phyloP scores from a whole-genome alignment of 176 grass and related monocot genomes.

The Lolium multiflorum region DNA sequence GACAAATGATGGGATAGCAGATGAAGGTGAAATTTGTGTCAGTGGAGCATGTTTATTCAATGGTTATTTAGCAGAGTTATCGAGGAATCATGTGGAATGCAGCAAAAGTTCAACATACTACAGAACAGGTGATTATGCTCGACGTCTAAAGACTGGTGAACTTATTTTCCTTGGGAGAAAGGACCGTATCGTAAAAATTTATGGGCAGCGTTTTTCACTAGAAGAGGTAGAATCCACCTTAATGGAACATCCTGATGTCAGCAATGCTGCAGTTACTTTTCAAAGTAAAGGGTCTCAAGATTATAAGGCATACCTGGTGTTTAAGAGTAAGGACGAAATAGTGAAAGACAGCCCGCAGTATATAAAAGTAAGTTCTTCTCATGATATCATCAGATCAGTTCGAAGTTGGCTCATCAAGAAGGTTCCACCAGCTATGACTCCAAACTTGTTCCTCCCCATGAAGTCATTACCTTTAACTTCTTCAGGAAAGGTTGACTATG shows the following conservation, averaged over 20 bases:
- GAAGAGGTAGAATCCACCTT: slow-evolving; percentile 83
- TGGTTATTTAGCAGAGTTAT: slow-evolving; percentile 59
- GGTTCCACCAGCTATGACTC: slow-evolving; percentile 74
- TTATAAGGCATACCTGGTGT: slow-evolving; percentile 78
- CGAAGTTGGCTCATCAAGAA: slow-evolving; percentile 75
- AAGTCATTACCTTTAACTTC: slow-evolving; percentile 68
- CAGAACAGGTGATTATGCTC: slow-evolving; percentile 83
- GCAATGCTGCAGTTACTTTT: slow-evolving; percentile 72
- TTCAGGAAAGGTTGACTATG: slow-evolving; percentile 89
- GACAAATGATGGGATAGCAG: slow-evolving; percentile 19
- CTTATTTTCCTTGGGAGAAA: slow-evolving; percentile 87
- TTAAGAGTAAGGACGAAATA: slow-evolving; percentile 37
- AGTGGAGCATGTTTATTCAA: slow-evolving; percentile 80
- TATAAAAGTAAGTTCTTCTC: slow-evolving; percentile 26
- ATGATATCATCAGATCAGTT: slow-evolving; percentile 60
- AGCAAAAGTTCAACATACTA: slow-evolving; percentile 46
- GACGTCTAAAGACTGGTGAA: slow-evolving; percentile 62
- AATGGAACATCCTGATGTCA: slow-evolving; percentile 74
- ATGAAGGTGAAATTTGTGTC: slow-evolving; percentile 86
- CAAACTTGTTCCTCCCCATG: slow-evolving; percentile 57
- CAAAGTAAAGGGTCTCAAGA: slow-evolving; percentile 43
- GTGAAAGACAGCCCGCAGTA: not conserved
- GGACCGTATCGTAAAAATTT: slow-evolving; percentile 76
- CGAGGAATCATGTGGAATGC: slow-evolving; percentile 23
- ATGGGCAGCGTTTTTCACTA: slow-evolving; percentile 81